Percentiles rank a stretch among this genome's conserved stretches.
Conservation (phyloP, 352 stramenopile genomes). For the Blastocystis sp. region DNA sequence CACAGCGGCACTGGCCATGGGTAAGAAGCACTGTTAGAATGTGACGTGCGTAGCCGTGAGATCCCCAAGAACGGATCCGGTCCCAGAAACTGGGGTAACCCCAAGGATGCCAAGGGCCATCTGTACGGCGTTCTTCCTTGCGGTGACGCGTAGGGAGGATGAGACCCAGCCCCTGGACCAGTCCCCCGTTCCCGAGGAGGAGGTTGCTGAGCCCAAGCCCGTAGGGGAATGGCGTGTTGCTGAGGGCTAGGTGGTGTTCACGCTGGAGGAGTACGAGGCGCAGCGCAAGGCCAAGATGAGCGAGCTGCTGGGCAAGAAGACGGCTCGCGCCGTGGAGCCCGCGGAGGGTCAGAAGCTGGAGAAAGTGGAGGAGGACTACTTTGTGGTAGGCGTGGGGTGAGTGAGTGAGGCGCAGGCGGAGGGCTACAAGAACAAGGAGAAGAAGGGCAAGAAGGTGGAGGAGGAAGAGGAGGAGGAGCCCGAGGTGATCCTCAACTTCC, state of each 20-base stretch:
- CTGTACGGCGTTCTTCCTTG: not conserved
- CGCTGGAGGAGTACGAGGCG: conserved; percentile 43
- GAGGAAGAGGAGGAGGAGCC: conserved; percentile 15
- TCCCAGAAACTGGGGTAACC: conserved; percentile 58
- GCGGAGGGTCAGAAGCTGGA: conserved; percentile 13
- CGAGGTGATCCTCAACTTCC: conserved; percentile 57
- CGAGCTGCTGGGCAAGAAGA: conserved; percentile 21
- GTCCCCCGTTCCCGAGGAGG: conserved; percentile 7
- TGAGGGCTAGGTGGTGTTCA: not conserved
- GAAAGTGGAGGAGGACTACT: conserved; percentile 35
- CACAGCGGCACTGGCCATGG: conserved; percentile 51
- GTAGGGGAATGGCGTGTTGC: not conserved
- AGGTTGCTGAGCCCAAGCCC: not conserved
- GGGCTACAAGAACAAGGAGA: conserved; percentile 42
- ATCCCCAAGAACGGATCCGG: conserved; percentile 66
- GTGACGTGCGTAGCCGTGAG: conserved; percentile 54
- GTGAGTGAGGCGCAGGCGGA: not conserved
- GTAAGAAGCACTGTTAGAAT: not conserved
- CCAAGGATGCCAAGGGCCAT: conserved; percentile 48
- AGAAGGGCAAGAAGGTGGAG: conserved; percentile 14
- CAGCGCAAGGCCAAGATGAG: conserved; percentile 37
- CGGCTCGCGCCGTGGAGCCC: conserved; percentile 7
- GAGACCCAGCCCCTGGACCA: conserved; percentile 10
- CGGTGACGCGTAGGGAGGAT: conserved; percentile 7
- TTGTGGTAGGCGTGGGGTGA: conserved; percentile 19